Conservation (phyloP, 129 eudicot genomes). For the carrot (Daucus carota) region DH1_v3.0 NC_030381.2:55875501-55876000, state of each 20-base stretch:
- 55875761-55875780: slow-evolving; percentile 98
- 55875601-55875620: too few relatives aligned
- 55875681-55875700: too few relatives aligned
- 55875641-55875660: too few relatives aligned
- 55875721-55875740: slow-evolving; percentile 92
- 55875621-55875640: too few relatives aligned
- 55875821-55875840: slow-evolving; percentile 85
- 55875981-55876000: not conserved
- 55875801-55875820: slow-evolving; percentile 98
- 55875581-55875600: too few relatives aligned
- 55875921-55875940: not conserved
- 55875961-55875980: not conserved
- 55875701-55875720: slow-evolving; percentile 36
- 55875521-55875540: too few relatives aligned
- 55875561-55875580: too few relatives aligned
- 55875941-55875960: not conserved
- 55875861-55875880: not conserved
- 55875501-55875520: too few relatives aligned
- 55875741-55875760: slow-evolving; percentile 97
- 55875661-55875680: too few relatives aligned
- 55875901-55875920: not conserved
- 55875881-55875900: not conserved
- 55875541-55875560: too few relatives aligned
- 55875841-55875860: slow-evolving; percentile 2
- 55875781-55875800: slow-evolving; percentile 94